Conservation (phyloP, 169 alveolate species). For the Plasmodium fragile region DNA sequence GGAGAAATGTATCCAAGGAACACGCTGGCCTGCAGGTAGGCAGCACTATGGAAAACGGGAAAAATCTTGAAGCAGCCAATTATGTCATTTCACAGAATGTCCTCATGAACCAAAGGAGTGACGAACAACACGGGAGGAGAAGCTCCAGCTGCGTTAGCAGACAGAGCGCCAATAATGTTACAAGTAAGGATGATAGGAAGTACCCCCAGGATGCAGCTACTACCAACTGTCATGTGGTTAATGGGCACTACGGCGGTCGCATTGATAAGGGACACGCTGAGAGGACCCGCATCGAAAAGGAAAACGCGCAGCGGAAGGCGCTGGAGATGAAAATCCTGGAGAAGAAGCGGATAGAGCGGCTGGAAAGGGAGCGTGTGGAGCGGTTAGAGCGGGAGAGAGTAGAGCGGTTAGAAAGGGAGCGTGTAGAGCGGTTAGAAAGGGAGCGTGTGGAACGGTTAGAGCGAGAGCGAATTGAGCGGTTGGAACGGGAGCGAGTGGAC, state of each 20-base stretch:
- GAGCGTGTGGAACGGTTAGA: background rate
- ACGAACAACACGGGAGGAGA: conserved; percentile 43
- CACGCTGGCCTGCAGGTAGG: background rate
- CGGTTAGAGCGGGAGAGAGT: conserved; percentile 3
- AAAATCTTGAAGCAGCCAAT: background rate
- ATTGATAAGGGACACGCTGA: conserved; percentile 37
- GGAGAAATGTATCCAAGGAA: background rate
- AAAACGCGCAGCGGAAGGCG: conserved; percentile 58
- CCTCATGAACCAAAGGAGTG: conserved; percentile 38
- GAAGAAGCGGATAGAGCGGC: conserved; percentile 26
- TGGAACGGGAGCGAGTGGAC: background rate
- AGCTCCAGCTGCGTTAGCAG: conserved; percentile 67
- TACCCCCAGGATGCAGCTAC: conserved; percentile 6
- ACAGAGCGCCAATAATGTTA: conserved; percentile 23
- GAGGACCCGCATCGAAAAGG: conserved; percentile 51
- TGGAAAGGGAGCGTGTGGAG: conserved; percentile 4
- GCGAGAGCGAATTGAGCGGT: background rate
- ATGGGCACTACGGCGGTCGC: conserved; percentile 32
- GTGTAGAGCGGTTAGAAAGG: background rate
- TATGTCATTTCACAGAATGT: background rate
- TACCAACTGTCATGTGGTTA: background rate
- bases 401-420: conserved; percentile 25
- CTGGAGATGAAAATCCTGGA: conserved; percentile 68
- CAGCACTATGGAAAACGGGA: background rate
- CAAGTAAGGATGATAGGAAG: conserved; percentile 31